phyloP scores from a whole-genome alignment of 139 green algal genomes.

The Volvox africanus region DNA sequence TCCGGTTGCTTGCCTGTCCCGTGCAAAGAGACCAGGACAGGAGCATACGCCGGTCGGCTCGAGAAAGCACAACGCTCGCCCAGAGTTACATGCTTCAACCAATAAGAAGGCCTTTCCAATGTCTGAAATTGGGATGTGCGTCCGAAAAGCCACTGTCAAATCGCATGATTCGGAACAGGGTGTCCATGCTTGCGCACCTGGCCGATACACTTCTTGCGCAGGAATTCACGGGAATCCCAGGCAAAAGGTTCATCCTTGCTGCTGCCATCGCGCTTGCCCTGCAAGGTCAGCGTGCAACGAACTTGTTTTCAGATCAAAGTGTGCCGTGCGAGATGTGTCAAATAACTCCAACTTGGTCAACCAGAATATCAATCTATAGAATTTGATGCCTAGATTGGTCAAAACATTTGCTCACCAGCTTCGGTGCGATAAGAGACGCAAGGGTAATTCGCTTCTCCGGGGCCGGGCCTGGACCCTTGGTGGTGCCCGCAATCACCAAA shows the following conservation, averaged over 20 bases:
- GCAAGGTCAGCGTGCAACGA: not conserved
- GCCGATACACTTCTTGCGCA: slow-evolving; percentile 91
- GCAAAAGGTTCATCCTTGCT: slow-evolving; percentile 95
- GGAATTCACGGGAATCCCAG: slow-evolving; percentile 91
- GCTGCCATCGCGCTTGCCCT: slow-evolving; percentile 92
- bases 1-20: too few relatives aligned
- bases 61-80: too few relatives aligned
- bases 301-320: not conserved
- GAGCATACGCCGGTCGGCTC: too few relatives aligned
- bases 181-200: slow-evolving; percentile 66
- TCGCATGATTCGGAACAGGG: too few relatives aligned
- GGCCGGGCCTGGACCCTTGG: slow-evolving; percentile 64
- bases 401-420: slow-evolving; percentile 75
- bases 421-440: slow-evolving; percentile 87
- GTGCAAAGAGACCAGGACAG: too few relatives aligned
- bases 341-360: not conserved
- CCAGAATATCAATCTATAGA: not conserved
- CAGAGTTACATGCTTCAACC: too few relatives aligned
- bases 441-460: slow-evolving; percentile 96
- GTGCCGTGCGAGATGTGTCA: not conserved
- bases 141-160: too few relatives aligned
- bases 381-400: not conserved
- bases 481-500: slow-evolving; percentile 81
- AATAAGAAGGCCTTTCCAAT: too few relatives aligned
- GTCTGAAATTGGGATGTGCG: too few relatives aligned